Evolutionary conservation across 306 rosid species (phyloP).

Genomic region (Quercus dentata): DNA sequence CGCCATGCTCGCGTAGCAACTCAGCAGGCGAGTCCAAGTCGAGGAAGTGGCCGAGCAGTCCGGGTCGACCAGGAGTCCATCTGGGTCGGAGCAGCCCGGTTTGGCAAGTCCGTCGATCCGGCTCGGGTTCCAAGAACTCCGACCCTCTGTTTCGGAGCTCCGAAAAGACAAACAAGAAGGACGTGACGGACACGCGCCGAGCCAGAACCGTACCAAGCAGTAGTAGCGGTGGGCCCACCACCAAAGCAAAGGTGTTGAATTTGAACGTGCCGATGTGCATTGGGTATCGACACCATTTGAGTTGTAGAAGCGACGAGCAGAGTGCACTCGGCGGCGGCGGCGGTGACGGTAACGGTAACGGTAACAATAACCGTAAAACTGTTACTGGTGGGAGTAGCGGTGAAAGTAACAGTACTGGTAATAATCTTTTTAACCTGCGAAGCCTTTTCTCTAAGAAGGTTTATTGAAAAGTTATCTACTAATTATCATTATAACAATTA

Average conservation of each 20-base stretch:
- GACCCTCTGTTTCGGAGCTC: constrained; percentile 21
- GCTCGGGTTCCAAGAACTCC: constrained; percentile 25
- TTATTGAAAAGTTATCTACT: neutral
- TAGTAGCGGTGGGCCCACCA: neutral
- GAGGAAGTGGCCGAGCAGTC: constrained; percentile 84
- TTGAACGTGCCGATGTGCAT: constrained; percentile 85
- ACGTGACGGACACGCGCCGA: constrained; percentile 38
- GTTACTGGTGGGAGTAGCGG: constrained; percentile 21
- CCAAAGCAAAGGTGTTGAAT: constrained; percentile 56
- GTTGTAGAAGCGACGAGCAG: constrained; percentile 66
- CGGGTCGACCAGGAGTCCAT: constrained; percentile 75
- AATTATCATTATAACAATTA: constrained; percentile 13
- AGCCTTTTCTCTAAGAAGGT: constrained; percentile 75
- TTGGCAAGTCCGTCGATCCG: constrained; percentile 74
- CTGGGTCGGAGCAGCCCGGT: constrained; percentile 92
- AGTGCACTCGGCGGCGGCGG: constrained; percentile 25
- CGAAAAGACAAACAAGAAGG: constrained; percentile 38
- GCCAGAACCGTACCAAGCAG: constrained; percentile 18
- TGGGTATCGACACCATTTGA: constrained; percentile 61
- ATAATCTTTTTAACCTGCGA: constrained; percentile 71
- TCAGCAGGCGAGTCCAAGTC: constrained; percentile 91
- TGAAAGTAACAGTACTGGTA: constrained; percentile 34
- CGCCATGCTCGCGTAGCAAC: constrained; percentile 96
- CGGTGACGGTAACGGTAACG: neutral
- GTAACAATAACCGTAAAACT: neutral